Percentiles rank a stretch among this genome's conserved stretches.
These are phyloP conservation scores for Stachybotrys chlorohalonatus DNA, from an alignment of 2,329 filamentous ascomycete genomes.

Conservation along the genomic window DNA sequence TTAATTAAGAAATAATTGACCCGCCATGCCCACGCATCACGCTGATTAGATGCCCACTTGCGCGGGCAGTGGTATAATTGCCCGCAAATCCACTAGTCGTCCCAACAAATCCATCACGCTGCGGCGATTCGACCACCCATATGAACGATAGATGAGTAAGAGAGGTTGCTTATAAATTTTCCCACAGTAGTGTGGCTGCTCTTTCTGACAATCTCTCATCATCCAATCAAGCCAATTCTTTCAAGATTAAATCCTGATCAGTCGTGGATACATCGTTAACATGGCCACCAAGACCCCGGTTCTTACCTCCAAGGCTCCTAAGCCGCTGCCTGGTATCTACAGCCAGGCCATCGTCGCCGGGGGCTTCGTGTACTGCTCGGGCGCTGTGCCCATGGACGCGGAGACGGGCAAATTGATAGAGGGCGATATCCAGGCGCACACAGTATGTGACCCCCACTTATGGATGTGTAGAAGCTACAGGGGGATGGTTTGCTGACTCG, in stretches of 20 bases:
- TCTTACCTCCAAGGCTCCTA: slow-evolving; percentile 30
- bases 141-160: background rate
- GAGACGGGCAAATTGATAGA: slow-evolving; percentile 48
- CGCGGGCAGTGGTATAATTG: background rate
- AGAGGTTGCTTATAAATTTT: background rate
- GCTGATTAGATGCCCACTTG: background rate
- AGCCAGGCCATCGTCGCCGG: slow-evolving; percentile 56
- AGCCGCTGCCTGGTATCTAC: slow-evolving; percentile 29
- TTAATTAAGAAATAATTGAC: too few relatives aligned
- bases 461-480: background rate
- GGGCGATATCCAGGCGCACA: slow-evolving; percentile 58
- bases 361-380: slow-evolving; percentile 61
- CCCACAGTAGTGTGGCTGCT: background rate
- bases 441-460: slow-evolving; percentile 24
- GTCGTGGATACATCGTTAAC: slow-evolving; percentile 2
- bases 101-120: background rate
- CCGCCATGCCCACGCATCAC: too few relatives aligned
- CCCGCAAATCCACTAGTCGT: background rate
- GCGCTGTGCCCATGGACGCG: slow-evolving; percentile 59
- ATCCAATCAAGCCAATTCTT: background rate
- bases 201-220: background rate
- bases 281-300: slow-evolving; percentile 26
- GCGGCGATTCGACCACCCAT: background rate
- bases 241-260: background rate
- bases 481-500: too few relatives aligned